phyloP scores from a whole-genome alignment of 495 filamentous ascomycete species.

The Hyaloscypha finlandica region DNA sequence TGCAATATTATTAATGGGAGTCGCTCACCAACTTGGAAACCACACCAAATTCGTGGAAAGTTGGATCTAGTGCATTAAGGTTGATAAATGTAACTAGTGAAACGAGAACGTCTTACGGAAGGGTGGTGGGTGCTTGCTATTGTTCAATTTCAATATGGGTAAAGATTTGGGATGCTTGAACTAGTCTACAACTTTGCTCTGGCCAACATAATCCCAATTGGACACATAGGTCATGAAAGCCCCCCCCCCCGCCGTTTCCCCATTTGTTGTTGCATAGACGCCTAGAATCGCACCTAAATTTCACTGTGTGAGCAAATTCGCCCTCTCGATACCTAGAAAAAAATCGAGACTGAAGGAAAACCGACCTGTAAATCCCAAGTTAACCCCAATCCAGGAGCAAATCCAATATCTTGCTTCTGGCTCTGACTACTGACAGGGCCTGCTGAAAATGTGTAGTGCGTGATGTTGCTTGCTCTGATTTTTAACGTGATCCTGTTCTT shows the following conservation, averaged over 20 bases:
- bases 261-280: conserved; percentile 54
- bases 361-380: conserved; percentile 28
- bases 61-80: too few relatives aligned
- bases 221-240: conserved; percentile 45
- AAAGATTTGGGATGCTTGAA: neutral
- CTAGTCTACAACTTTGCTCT: conserved; percentile 41
- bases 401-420: conserved; percentile 13
- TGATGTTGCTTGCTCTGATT: conserved; percentile 10
- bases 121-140: too few relatives aligned
- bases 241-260: conserved; percentile 41
- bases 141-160: too few relatives aligned
- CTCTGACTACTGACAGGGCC: conserved; percentile 3
- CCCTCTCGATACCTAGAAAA: neutral
- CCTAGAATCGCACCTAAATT: conserved; percentile 38
- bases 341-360: neutral
- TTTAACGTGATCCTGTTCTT: conserved; percentile 3
- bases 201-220: conserved; percentile 47
- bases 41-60: too few relatives aligned
- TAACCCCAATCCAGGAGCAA: conserved; percentile 16
- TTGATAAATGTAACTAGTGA: too few relatives aligned
- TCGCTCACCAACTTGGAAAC: too few relatives aligned
- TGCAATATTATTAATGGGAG: too few relatives aligned
- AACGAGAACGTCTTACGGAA: too few relatives aligned
- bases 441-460: conserved; percentile 13
- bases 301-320: too few relatives aligned